These are phyloP conservation scores for Chloranthus sessilifolius DNA, from an alignment of 164 flowering plant genomes.

Conservation along the genomic window DNA sequence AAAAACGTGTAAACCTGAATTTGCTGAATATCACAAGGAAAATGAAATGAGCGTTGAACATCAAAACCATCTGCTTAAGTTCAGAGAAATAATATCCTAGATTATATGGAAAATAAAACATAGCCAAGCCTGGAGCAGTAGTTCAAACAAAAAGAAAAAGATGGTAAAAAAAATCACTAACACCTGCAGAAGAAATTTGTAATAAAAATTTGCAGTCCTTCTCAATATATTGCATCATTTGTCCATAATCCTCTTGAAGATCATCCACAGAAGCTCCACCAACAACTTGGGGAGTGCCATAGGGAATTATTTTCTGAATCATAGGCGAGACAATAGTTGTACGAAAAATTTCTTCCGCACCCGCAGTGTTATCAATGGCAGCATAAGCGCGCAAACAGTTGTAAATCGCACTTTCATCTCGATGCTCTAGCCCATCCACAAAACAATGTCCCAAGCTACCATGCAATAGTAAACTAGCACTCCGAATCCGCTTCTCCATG, in stretches of 20 bases:
- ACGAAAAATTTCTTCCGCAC: conserved; percentile 89
- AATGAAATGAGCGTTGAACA: background rate
- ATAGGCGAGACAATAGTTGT: conserved; percentile 66
- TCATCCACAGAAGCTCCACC: conserved; percentile 57
- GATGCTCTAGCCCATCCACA: conserved; percentile 76
- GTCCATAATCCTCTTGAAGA: conserved; percentile 70
- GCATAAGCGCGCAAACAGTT: conserved; percentile 99
- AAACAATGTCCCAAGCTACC: conserved; percentile 95
- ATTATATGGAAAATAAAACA: background rate
- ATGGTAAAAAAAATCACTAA: background rate
- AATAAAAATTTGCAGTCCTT: conserved; percentile 76
- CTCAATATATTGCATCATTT: conserved; percentile 54
- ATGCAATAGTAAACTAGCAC: conserved; percentile 70
- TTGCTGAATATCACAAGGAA: conserved; percentile 53
- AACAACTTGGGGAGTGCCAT: conserved; percentile 33
- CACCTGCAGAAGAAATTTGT: conserved; percentile 79
- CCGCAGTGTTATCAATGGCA: conserved; percentile 82
- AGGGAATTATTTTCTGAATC: conserved; percentile 58
- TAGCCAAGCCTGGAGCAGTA: background rate
- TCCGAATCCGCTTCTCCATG: conserved; percentile 91
- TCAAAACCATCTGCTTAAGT: conserved; percentile 2
- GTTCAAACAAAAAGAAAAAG: background rate
- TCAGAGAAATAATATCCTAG: background rate
- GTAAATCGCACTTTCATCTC: conserved; percentile 77
- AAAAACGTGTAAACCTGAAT: conserved; percentile 92